A percentile compares a stretch with the other conserved stretches of the same genome.
Conservation (phyloP, 1,139 yeast species). For the Hansenula lynferdii region DNA sequence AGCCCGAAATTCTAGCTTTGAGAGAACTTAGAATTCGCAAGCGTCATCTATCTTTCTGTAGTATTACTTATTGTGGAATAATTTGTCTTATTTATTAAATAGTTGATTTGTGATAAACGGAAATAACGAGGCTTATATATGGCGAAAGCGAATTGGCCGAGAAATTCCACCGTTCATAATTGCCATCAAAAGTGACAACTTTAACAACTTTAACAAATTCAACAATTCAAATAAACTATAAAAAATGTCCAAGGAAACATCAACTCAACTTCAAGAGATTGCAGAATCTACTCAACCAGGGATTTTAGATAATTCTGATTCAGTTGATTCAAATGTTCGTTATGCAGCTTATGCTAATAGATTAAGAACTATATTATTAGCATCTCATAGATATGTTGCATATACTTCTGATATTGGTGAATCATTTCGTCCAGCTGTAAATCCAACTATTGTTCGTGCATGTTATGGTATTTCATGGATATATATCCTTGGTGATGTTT, state of each 20-base stretch:
- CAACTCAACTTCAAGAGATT: neutral
- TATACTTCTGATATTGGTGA: constrained; percentile 88
- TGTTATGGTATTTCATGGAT: constrained; percentile 80
- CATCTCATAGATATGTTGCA: constrained; percentile 83
- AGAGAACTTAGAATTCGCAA: no score
- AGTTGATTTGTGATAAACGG: no score
- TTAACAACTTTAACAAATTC: neutral
- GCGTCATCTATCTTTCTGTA: no score
- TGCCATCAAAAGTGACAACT: neutral
- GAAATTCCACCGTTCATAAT: neutral
- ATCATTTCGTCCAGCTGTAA: constrained; percentile 84
- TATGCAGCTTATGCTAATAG: constrained; percentile 83
- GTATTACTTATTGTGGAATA: no score
- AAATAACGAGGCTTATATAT: no score
- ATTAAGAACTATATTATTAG: constrained; percentile 60
- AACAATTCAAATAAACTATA: neutral
- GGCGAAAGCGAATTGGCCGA: neutral
- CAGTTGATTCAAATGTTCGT: constrained; percentile 54
- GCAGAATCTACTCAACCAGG: constrained; percentile 4
- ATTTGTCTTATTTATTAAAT: no score
- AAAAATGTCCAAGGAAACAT: neutral
- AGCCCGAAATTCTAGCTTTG: no score
- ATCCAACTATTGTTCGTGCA: constrained; percentile 54
- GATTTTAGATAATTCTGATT: constrained; percentile 22
- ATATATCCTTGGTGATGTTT: constrained; percentile 75